Conservation (phyloP, 441 rosid species). For the Populus hybrid region DNA sequence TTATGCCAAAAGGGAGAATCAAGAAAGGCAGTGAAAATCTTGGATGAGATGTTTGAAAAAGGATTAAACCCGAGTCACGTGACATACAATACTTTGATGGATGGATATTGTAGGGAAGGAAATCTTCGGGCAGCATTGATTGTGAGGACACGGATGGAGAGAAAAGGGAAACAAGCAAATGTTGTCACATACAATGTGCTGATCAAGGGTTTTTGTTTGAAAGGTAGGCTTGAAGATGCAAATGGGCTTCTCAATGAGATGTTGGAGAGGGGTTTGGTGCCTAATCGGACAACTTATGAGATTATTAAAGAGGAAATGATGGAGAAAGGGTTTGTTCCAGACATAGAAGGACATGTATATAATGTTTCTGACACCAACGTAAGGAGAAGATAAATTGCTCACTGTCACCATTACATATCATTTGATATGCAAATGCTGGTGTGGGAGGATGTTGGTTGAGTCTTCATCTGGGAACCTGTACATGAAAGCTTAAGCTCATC, state of each 20-base stretch:
- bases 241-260: too few species aligned
- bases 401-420: background rate
- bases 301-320: too few species aligned
- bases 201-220: slow-evolving; percentile 54
- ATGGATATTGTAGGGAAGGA: slow-evolving; percentile 69
- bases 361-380: too few species aligned
- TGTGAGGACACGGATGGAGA: slow-evolving; percentile 63
- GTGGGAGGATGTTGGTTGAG: background rate
- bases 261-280: too few species aligned
- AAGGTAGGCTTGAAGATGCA: slow-evolving; percentile 50
- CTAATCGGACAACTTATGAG: too few species aligned
- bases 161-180: slow-evolving; percentile 53
- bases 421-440: background rate
- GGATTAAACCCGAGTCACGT: slow-evolving; percentile 60
- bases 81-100: slow-evolving; percentile 68
- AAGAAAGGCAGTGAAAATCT: slow-evolving; percentile 48
- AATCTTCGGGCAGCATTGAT: slow-evolving; percentile 60
- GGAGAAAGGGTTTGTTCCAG: slow-evolving; percentile 78
- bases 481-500: background rate
- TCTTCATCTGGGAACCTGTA: background rate
- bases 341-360: slow-evolving; percentile 45
- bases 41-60: slow-evolving; percentile 47
- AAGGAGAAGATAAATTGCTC: too few species aligned
- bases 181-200: slow-evolving; percentile 65
- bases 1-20: slow-evolving; percentile 54